Conservation (phyloP, 2,329 filamentous ascomycete genomes). For the Penicillium sp. region DNA sequence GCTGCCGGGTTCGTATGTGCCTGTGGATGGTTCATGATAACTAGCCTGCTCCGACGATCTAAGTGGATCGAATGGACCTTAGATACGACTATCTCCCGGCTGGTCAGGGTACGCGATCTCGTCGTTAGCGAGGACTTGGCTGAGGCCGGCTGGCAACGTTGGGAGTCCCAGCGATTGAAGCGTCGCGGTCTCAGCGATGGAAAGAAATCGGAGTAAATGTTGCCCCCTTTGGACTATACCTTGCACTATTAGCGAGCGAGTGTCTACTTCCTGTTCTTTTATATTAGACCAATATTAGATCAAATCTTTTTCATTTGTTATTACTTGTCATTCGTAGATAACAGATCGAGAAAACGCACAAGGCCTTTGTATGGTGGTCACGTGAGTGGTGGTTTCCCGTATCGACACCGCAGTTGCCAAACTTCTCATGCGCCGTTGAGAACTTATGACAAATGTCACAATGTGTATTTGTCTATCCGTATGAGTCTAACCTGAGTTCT, state of each 20-base stretch:
- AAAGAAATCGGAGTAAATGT: slow-evolving; percentile 29
- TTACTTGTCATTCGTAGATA: background rate
- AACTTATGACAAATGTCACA: background rate
- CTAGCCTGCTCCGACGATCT: slow-evolving; percentile 59
- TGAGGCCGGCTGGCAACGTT: slow-evolving; percentile 91
- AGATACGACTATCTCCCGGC: slow-evolving; percentile 60
- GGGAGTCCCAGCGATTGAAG: slow-evolving; percentile 57
- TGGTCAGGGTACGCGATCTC: slow-evolving; percentile 74
- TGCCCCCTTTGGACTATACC: background rate
- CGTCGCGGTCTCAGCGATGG: slow-evolving; percentile 24
- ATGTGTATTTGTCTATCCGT: background rate
- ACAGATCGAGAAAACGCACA: background rate
- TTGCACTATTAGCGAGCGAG: background rate
- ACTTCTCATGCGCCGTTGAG: background rate
- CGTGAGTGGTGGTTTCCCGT: background rate
- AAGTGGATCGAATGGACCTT: slow-evolving; percentile 72
- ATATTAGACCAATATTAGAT: background rate
- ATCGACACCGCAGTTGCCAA: slow-evolving; percentile 1
- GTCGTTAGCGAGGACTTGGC: slow-evolving; percentile 82
- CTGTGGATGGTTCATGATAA: slow-evolving; percentile 72
- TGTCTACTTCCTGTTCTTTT: background rate
- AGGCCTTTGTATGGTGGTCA: background rate
- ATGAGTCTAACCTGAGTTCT: background rate
- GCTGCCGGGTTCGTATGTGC: slow-evolving; percentile 68
- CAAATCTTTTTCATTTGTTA: background rate